Conservation (phyloP, 257 asterid genomes). For the Capsicum rhomboideum region DNA sequence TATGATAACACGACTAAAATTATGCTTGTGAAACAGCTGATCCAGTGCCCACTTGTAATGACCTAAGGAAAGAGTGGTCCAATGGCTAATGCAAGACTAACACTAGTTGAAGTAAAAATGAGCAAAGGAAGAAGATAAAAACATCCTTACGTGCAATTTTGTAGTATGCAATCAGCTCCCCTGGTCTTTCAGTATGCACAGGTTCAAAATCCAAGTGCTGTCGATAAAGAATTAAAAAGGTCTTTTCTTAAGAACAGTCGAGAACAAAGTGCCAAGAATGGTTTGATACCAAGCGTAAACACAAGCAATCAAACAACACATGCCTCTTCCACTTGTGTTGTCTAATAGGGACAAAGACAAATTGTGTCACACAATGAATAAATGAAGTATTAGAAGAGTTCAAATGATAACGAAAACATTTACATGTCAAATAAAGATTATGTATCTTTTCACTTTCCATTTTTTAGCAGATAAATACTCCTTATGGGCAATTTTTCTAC, state of each 20-base stretch:
- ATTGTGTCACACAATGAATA: neutral
- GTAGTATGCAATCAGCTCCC: conserved; percentile 94
- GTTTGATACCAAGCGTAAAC: neutral
- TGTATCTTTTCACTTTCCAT: neutral
- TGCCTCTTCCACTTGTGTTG: neutral
- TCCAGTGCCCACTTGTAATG: conserved; percentile 99
- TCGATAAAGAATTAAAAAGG: conserved; percentile 11
- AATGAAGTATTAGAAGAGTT: neutral
- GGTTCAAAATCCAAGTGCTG: conserved; percentile 91
- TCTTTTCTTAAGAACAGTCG: neutral
- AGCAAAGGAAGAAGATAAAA: conserved; percentile 4
- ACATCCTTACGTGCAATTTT: conserved; percentile 80
- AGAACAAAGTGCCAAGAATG: neutral
- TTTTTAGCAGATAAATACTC: neutral
- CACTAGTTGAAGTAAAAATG: neutral
- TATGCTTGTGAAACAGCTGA: conserved; percentile 78
- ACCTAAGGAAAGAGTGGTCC: conserved; percentile 35
- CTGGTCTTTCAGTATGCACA: conserved; percentile 83
- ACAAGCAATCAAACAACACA: neutral
- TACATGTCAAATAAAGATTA: neutral
- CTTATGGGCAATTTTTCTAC: neutral
- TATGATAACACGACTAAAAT: conserved; percentile 81
- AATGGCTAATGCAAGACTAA: neutral
- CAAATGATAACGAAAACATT: neutral
- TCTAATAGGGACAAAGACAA: neutral